phyloP scores from a whole-genome alignment of 441 rosid genomes.

The Jatropha podagrica region DNA sequence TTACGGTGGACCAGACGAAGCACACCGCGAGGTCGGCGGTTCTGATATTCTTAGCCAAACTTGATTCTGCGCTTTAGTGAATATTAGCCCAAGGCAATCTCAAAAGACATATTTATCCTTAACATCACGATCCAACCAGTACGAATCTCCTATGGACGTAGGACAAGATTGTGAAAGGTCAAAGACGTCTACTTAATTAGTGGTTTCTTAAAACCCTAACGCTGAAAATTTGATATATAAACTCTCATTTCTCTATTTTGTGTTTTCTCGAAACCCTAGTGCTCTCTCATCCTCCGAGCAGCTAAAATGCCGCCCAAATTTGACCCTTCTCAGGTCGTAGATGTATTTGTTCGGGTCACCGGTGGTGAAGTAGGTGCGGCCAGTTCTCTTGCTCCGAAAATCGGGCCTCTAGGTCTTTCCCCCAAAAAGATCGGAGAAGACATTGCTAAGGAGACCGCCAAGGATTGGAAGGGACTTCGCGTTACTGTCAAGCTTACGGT shows the following conservation, averaged over 20 bases:
- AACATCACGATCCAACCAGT: not conserved
- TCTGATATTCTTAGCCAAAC: no score
- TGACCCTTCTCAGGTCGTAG: constrained; percentile 74
- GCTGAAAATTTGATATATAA: not conserved
- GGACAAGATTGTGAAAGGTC: not conserved
- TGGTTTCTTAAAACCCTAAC: constrained; percentile 3
- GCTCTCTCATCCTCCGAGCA: not conserved
- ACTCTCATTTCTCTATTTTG: no score
- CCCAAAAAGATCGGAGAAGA: constrained; percentile 89
- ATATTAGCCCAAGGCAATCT: no score
- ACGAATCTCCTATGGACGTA: no score
- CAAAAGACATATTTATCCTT: not conserved
- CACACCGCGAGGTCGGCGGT: no score
- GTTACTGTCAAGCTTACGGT: constrained; percentile 80
- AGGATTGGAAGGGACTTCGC: constrained; percentile 84
- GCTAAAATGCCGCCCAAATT: constrained; percentile 78
- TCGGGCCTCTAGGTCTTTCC: constrained; percentile 89
- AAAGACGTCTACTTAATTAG: not conserved
- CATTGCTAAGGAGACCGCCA: constrained; percentile 86
- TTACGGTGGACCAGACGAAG: no score
- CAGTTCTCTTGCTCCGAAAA: constrained; percentile 72
- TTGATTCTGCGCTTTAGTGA: no score
- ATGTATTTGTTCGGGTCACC: constrained; percentile 78
- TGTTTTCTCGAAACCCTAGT: constrained; percentile 7
- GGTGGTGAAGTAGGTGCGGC: constrained; percentile 96